Percentiles rank a stretch among this genome's conserved stretches.
Conservation (phyloP, 208 protist genomes). For the Trypanosoma avium region DNA sequence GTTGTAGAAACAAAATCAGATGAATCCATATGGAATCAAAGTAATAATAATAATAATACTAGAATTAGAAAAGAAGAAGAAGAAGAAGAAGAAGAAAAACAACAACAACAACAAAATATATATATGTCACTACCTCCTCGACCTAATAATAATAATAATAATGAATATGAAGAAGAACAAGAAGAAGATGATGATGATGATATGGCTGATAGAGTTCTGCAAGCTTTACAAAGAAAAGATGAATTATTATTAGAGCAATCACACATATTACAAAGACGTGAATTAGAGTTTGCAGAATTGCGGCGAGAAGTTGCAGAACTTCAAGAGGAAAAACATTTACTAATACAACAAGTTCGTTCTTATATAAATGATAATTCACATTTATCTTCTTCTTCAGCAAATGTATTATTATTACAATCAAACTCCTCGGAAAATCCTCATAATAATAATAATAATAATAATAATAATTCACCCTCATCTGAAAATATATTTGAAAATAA, state of each 20-base stretch:
- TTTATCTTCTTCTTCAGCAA: not conserved
- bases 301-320: slow-evolving; percentile 33
- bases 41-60: not conserved
- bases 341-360: slow-evolving; percentile 31
- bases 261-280: slow-evolving; percentile 4
- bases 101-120: not conserved
- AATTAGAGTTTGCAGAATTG: slow-evolving; percentile 17
- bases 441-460: slow-evolving; percentile 2
- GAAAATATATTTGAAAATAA: too few species aligned
- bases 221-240: slow-evolving; percentile 35
- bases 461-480: too few species aligned
- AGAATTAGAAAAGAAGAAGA: not conserved
- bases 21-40: not conserved
- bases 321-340: slow-evolving; percentile 39
- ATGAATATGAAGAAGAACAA: not conserved
- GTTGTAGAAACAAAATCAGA: slow-evolving; percentile 3
- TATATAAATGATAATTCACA: not conserved
- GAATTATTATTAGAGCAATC: slow-evolving; percentile 27
- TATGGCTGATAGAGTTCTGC: slow-evolving; percentile 41
- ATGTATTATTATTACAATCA: not conserved
- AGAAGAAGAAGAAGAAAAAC: not conserved
- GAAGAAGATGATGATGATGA: slow-evolving; percentile 23
- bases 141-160: not conserved
- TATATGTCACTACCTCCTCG: not conserved
- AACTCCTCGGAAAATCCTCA: not conserved